These are phyloP conservation scores for Capronia americana DNA, from an alignment of 2,329 filamentous ascomycete species.

Conservation along the genomic window DNA sequence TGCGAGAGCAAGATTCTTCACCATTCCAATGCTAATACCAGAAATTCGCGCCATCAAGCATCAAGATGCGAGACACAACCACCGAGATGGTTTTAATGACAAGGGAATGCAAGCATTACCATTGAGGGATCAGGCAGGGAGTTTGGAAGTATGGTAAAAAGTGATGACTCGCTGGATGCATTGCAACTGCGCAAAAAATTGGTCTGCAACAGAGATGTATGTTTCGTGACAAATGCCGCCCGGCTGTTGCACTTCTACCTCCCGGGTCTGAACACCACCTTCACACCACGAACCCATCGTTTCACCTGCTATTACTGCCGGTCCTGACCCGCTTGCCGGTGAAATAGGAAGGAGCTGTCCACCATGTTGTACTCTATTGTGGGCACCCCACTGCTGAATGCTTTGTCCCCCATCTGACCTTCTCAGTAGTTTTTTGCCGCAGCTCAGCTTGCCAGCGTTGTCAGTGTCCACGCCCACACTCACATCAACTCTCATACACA, in stretches of 20 bases:
- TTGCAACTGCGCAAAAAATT: background rate
- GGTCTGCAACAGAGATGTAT: background rate
- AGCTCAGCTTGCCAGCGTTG: background rate
- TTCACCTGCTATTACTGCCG: background rate
- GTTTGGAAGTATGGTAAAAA: background rate
- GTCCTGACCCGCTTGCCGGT: background rate
- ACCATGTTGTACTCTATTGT: slow-evolving; percentile 8
- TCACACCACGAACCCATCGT: background rate
- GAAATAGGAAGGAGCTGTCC: background rate
- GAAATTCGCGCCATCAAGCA: background rate
- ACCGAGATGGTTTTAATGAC: background rate
- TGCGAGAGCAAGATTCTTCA: background rate
- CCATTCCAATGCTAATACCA: background rate
- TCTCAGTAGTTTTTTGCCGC: slow-evolving; percentile 1
- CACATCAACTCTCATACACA: background rate
- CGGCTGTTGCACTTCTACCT: background rate
- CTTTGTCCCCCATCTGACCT: background rate
- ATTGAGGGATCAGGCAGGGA: background rate
- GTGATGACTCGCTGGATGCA: background rate
- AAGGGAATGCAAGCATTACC: background rate
- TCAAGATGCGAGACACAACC: background rate
- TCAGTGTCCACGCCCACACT: background rate
- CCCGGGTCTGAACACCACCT: background rate
- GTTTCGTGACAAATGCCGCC: background rate
- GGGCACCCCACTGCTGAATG: background rate